phyloP scores from a whole-genome alignment of 352 stramenopile species.

The Peronospora farinosa region DNA sequence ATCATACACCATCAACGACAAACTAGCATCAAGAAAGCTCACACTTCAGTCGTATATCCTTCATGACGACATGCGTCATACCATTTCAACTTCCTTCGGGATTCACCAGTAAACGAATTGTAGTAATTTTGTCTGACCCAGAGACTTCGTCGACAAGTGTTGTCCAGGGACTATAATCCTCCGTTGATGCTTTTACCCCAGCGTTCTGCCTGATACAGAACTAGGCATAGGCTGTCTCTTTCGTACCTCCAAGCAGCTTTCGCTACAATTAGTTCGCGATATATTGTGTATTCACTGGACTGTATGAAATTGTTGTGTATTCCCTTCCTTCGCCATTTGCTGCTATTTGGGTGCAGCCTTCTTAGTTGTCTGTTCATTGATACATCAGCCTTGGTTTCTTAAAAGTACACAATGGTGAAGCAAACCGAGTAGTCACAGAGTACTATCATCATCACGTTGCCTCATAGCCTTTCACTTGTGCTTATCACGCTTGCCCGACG shows the following conservation, averaged over 20 bases:
- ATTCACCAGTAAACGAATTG: constrained; percentile 52
- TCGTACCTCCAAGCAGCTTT: constrained; percentile 7
- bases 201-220: constrained; percentile 9
- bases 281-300: constrained; percentile 73
- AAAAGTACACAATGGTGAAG: constrained; percentile 79
- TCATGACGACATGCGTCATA: neutral
- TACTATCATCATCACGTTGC: constrained; percentile 57
- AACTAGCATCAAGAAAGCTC: neutral
- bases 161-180: constrained; percentile 42
- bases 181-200: constrained; percentile 5
- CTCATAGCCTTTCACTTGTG: constrained; percentile 74
- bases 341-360: constrained; percentile 37
- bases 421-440: constrained; percentile 64
- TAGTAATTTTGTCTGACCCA: constrained; percentile 70
- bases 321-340: constrained; percentile 34
- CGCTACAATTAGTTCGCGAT: constrained; percentile 43
- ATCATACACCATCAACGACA: neutral
- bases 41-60: constrained; percentile 6
- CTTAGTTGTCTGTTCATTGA: constrained; percentile 67
- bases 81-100: constrained; percentile 32
- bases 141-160: constrained; percentile 55
- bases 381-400: constrained; percentile 68
- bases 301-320: constrained; percentile 73
- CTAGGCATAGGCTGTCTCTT: constrained; percentile 15
- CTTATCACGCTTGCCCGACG: constrained; percentile 15